Percentiles rank a stretch among this genome's conserved stretches.
These are phyloP conservation scores for Zygosaccharomyces kombuchaensis DNA, from an alignment of 805 yeast species.

Conservation along the genomic window DNA sequence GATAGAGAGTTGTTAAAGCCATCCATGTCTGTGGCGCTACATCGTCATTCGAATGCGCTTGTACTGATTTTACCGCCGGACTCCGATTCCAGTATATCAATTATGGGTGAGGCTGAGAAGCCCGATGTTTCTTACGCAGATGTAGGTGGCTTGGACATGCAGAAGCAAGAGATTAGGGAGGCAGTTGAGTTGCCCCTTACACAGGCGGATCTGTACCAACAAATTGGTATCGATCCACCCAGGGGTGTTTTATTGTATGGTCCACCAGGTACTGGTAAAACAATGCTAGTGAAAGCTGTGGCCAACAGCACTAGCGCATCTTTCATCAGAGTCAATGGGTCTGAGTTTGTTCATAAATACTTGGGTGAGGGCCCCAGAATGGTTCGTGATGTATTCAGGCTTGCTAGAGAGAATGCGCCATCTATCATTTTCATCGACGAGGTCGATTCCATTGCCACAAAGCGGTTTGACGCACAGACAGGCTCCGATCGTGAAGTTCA, in stretches of 20 bases:
- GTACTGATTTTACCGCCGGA: slow-evolving; percentile 98
- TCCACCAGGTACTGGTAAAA: slow-evolving; percentile 99
- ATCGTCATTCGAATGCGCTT: slow-evolving; percentile 96
- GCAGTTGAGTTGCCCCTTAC: slow-evolving; percentile 96
- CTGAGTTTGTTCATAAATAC: slow-evolving; percentile 97
- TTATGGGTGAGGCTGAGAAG: slow-evolving; percentile 89
- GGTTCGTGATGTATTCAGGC: slow-evolving; percentile 97
- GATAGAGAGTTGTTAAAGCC: slow-evolving; percentile 94
- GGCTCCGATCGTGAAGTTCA: slow-evolving; percentile 99
- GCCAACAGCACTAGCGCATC: slow-evolving; percentile 96
- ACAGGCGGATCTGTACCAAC: slow-evolving; percentile 92
- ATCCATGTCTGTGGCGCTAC: slow-evolving; percentile 92
- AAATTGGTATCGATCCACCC: slow-evolving; percentile 98
- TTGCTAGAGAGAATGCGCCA: slow-evolving; percentile 97
- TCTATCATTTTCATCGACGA: slow-evolving; percentile 97
- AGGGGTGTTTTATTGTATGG: slow-evolving; percentile 96
- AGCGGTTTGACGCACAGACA: slow-evolving; percentile 98
- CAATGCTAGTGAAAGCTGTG: slow-evolving; percentile 98
- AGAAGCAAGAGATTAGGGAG: slow-evolving; percentile 97
- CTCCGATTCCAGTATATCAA: slow-evolving; percentile 94
- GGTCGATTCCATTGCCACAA: slow-evolving; percentile 98
- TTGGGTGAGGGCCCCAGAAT: slow-evolving; percentile 99
- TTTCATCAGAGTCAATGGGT: slow-evolving; percentile 94
- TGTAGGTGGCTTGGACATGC: slow-evolving; percentile 99
- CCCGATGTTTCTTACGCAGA: slow-evolving; percentile 94